These are phyloP conservation scores for Geoglossum glabrum DNA, from an alignment of 495 filamentous ascomycete genomes.

Conservation along the genomic window DNA sequence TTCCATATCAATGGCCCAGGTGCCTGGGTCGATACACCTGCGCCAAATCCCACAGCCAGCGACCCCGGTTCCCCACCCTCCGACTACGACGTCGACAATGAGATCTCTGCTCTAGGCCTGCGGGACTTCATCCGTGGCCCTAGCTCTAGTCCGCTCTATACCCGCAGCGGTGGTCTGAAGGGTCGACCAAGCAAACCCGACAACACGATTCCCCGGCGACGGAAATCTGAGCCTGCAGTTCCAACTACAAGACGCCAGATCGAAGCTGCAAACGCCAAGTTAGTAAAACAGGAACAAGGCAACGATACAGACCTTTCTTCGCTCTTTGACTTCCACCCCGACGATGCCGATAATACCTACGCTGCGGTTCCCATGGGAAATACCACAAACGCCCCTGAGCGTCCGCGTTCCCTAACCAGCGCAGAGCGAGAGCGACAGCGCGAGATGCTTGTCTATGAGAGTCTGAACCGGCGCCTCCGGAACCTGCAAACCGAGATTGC, in stretches of 20 bases:
- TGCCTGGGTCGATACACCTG: slow-evolving; percentile 26
- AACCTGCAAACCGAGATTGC: slow-evolving; percentile 41
- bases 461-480: slow-evolving; percentile 37
- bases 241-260: background rate
- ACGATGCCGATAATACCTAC: slow-evolving; percentile 11
- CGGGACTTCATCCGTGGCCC: slow-evolving; percentile 4
- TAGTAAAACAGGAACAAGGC: background rate
- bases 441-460: slow-evolving; percentile 31
- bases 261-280: slow-evolving; percentile 17
- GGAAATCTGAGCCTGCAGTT: background rate
- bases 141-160: background rate
- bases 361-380: background rate
- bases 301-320: slow-evolving; percentile 25
- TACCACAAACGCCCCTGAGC: background rate
- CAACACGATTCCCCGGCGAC: background rate
- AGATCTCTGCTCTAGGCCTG: slow-evolving; percentile 12
- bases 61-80: slow-evolving; percentile 18
- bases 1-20: slow-evolving; percentile 18
- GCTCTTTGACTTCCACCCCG: slow-evolving; percentile 38
- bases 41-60: slow-evolving; percentile 5
- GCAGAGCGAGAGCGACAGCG: slow-evolving; percentile 1
- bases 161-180: background rate
- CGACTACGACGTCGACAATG: slow-evolving; percentile 26
- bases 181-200: background rate
- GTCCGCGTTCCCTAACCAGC: background rate